These are phyloP conservation scores for Colletotrichum sp. DNA, from an alignment of 2,329 filamentous ascomycete genomes.

Conservation along the genomic window DNA sequence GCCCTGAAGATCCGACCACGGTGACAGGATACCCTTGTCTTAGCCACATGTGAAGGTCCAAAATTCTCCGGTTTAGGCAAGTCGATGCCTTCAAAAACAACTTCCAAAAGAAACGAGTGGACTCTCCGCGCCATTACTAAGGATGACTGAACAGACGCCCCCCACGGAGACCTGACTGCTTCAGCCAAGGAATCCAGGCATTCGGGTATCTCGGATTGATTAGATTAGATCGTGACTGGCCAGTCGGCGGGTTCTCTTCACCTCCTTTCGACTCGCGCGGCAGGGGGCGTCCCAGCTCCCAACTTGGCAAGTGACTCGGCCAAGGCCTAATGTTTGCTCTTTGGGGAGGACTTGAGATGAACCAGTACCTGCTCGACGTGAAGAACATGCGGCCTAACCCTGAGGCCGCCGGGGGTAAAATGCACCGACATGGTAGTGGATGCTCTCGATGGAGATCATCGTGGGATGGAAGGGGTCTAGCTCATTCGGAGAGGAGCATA, in stretches of 20 bases:
- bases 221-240: slow-evolving; percentile 13
- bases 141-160: not conserved
- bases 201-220: slow-evolving; percentile 9
- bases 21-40: not conserved
- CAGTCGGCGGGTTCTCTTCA: not conserved
- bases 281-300: not conserved
- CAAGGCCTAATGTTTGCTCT: not conserved
- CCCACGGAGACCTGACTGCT: not conserved
- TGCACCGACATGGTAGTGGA: not conserved
- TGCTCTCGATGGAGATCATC: not conserved
- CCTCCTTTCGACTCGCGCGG: not conserved
- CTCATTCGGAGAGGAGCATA: not conserved
- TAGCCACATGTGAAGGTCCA: not conserved
- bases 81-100: not conserved
- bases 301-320: not conserved
- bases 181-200: slow-evolving; percentile 5
- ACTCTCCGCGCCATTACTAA: not conserved
- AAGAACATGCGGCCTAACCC: not conserved
- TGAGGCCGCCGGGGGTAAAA: slow-evolving; percentile 4
- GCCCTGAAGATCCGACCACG: not conserved
- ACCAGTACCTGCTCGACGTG: not conserved
- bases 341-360: slow-evolving; percentile 1
- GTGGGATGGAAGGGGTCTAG: not conserved
- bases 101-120: not conserved
- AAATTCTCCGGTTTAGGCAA: not conserved